Percentiles rank a stretch among this genome's conserved stretches.
These are phyloP conservation scores for Purpureocillium takamizusanense DNA, from an alignment of 2,329 filamentous ascomycete genomes.

Conservation along the genomic window DNA sequence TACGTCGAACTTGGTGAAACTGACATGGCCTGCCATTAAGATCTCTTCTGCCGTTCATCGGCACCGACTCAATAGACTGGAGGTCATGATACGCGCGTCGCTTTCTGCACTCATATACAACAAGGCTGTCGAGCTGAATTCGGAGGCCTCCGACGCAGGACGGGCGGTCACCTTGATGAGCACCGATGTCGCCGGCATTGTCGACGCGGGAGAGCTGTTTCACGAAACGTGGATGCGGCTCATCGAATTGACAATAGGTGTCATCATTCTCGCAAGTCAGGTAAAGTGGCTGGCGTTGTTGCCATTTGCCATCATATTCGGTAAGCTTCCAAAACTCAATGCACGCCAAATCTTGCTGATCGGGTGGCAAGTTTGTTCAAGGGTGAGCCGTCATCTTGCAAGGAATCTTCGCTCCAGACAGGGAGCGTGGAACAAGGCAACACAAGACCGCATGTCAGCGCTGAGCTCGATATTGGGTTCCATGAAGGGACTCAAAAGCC, in stretches of 20 bases:
- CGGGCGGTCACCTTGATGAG: slow-evolving; percentile 28
- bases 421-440: slow-evolving; percentile 29
- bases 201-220: slow-evolving; percentile 21
- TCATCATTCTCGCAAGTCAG: slow-evolving; percentile 24
- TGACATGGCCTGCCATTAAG: too few relatives aligned
- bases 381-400: slow-evolving; percentile 30
- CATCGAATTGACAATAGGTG: slow-evolving; percentile 31
- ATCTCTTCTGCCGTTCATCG: slow-evolving; percentile 12
- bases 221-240: slow-evolving; percentile 33
- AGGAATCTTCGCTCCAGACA: slow-evolving; percentile 23
- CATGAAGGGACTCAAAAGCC: slow-evolving; percentile 27
- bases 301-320: slow-evolving; percentile 28
- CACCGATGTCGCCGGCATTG: slow-evolving; percentile 27
- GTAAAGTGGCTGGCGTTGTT: slow-evolving; percentile 33
- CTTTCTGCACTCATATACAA: slow-evolving; percentile 26
- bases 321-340: slow-evolving; percentile 16
- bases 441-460: slow-evolving; percentile 27
- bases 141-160: too few relatives aligned
- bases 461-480: slow-evolving; percentile 23
- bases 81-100: slow-evolving; percentile 22
- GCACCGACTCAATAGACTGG: slow-evolving; percentile 19
- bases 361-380: slow-evolving; percentile 25
- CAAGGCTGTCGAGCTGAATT: slow-evolving; percentile 14
- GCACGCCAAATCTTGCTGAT: not conserved
- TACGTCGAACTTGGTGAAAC: too few relatives aligned